Evolutionary conservation across 1,284 basidiomycete species (phyloP), one percentile per base, ranked within the genome.

Genomic region (Erythrobasidium hasegawianum): DNA sequence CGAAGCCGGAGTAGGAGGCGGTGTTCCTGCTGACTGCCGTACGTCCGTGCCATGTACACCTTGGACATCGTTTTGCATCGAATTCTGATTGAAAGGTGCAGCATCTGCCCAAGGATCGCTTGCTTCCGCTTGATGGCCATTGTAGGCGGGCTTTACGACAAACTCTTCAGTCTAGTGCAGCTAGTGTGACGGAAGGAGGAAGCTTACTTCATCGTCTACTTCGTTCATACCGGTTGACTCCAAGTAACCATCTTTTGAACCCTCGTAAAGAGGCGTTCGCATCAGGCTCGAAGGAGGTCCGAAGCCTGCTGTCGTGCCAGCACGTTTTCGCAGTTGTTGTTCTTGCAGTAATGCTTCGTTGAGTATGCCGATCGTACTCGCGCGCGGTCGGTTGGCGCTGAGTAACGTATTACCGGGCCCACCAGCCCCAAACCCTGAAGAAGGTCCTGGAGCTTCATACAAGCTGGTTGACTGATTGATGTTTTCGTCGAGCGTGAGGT

Each of bases 311-410:
- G 72, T 67, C 14, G 72, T 75, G 1, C 73, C 72, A 1, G 72
- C 72, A 55, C 73, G 47, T 9, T 69, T 45, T 5, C 72, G 58
- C 26, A 74, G 57, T 83, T 83, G 38, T 26, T 53, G 43, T 14
- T 29, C 38, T 13, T 49, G 39, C 33, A 41, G 40, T 14, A 24
- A 47, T 10, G 54, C 57, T 50, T 65, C 89, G 74, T 94, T 91
- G n/a, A 94, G 83, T 62, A 85, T 88, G 38, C 90, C 90, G 41
- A 96, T 89, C 16, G 92, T 95, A 57, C 91, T 93, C 20, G 93
- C 90, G 61, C 93, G 86, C 14, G 90, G 90, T 55, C 90, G 83
- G 60, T 83, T 81, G 16, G 29, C 22, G 22, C n/a, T 18, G 7
- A 47, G 43, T 14, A 47, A 14, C 43, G 16, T 47, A 8, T 24